Base-by-base conservation (phyloP, 2,329 filamentous ascomycete species). In the Aspergillus vadensis region DNA sequence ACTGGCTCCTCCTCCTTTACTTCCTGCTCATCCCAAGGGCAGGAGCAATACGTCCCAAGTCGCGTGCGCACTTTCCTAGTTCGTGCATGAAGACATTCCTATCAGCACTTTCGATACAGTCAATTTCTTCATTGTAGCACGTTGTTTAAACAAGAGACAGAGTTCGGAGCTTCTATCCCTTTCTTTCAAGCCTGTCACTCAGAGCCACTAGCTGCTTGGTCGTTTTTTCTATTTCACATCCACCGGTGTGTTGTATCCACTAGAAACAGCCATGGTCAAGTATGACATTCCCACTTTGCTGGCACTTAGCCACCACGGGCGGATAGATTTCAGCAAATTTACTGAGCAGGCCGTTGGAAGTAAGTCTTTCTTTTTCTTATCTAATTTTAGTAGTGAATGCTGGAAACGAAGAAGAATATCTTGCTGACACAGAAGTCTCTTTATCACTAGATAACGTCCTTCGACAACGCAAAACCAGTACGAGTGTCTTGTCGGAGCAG, bases 241-340 rank as follows among this genome's bases (percentile, higher is more conserved):
- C 32, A 58, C 52, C 48, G 48, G 54, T 55, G 54, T 53, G 32
- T 54, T 58, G 36, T 27, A 27, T 36, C 58, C 41, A 44, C 27
- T 59, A 62, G 59, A 27, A 14, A 25, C 25, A 27, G 27, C 32
- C 61, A 70, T 66, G 61, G 70, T 73, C 70, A 76, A 66, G 64
- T 79, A 79, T 65, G 72, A 72, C 44, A 70, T 77, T 56, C 69
- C 69, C 59, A 75, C 75, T 7, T 66, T 79, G 43, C 64, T 78
- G 69, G 71, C 71, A 38, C 64, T 78, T 55, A 66, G 68, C 64
- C 70, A 69, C 54, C 67, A 69, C 14, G 68, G 66, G 15, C 60
- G 62, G 49, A 67, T 72, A 49, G 66, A 72, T 21, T 58, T 72
- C 25, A 65, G 62, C 49, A 66, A 57, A 51, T 72, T 67, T 58